A percentile compares a stretch with the other conserved stretches of the same genome.
phyloP scores from a whole-genome alignment of 305 asterid genomes.

The Solanum hybrid region DNA sequence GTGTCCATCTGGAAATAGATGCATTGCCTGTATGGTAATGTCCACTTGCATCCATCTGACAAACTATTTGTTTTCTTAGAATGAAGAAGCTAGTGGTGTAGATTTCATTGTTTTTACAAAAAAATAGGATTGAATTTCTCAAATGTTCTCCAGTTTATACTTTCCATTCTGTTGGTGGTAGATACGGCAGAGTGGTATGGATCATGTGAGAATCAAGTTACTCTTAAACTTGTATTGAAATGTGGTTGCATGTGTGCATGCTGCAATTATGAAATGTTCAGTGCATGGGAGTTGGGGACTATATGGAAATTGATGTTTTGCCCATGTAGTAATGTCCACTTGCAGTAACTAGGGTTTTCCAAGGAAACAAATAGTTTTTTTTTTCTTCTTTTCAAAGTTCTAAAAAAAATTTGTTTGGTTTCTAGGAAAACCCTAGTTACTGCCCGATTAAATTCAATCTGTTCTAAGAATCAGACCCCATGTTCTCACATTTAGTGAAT shows the following conservation, averaged over 20 bases:
- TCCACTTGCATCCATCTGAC: background rate
- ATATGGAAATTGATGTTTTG: background rate
- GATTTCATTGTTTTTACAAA: background rate
- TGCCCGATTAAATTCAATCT: background rate
- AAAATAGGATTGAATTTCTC: background rate
- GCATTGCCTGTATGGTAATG: background rate
- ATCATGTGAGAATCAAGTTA: background rate
- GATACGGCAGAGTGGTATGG: background rate
- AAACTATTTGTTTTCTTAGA: background rate
- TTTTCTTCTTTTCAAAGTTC: background rate
- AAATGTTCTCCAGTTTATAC: background rate
- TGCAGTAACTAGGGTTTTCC: background rate
- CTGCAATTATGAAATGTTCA: background rate
- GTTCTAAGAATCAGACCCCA: background rate
- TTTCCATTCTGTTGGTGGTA: background rate
- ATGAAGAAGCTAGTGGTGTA: background rate
- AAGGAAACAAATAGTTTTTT: background rate
- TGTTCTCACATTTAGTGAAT: background rate
- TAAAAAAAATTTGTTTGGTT: background rate
- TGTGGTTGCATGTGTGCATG: slow-evolving; percentile 1
- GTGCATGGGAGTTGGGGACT: background rate
- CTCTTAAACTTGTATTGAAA: background rate
- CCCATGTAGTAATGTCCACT: background rate
- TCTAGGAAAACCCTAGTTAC: background rate
- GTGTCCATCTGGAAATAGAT: background rate